Percentiles rank a stretch among this genome's conserved stretches.
Evolutionary conservation across 129 eudicot species (phyloP).

Genomic region (Sambucus nigra): DNA sequence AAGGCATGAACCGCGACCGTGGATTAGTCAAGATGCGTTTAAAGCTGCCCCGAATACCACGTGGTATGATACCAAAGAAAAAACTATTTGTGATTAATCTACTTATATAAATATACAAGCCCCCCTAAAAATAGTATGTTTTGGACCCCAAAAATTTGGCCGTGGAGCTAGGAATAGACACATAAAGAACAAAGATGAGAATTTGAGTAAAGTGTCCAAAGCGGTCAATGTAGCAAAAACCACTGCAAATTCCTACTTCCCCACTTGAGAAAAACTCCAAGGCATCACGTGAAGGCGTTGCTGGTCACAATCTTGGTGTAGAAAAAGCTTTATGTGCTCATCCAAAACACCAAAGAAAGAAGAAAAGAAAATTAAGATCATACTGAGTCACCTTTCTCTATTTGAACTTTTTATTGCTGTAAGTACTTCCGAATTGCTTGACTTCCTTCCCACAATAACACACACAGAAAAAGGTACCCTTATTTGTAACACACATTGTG

Average conservation of each 20-base stretch:
- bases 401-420: constrained; percentile 1
- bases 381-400: background rate
- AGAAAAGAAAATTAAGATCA: constrained; percentile 1
- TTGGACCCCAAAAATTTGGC: too few relatives aligned
- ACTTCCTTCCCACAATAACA: constrained; percentile 1
- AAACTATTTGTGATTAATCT: too few relatives aligned
- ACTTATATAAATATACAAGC: too few relatives aligned
- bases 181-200: too few relatives aligned
- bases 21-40: too few relatives aligned
- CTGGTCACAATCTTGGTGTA: constrained; percentile 14
- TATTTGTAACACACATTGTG: too few relatives aligned
- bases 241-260: background rate
- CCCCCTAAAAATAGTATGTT: too few relatives aligned
- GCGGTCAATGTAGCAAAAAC: background rate
- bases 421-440: background rate
- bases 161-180: too few relatives aligned
- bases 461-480: background rate
- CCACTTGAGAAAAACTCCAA: constrained; percentile 20
- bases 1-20: too few relatives aligned
- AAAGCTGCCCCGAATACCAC: too few relatives aligned
- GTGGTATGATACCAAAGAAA: too few relatives aligned
- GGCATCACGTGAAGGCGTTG: constrained; percentile 34
- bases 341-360: constrained; percentile 1
- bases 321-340: constrained; percentile 12
- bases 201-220: background rate